Percentiles rank a stretch among this genome's conserved stretches.
Evolutionary conservation across 768 basidiomycete species (phyloP).

Genomic region (Cyathus striatus): DNA sequence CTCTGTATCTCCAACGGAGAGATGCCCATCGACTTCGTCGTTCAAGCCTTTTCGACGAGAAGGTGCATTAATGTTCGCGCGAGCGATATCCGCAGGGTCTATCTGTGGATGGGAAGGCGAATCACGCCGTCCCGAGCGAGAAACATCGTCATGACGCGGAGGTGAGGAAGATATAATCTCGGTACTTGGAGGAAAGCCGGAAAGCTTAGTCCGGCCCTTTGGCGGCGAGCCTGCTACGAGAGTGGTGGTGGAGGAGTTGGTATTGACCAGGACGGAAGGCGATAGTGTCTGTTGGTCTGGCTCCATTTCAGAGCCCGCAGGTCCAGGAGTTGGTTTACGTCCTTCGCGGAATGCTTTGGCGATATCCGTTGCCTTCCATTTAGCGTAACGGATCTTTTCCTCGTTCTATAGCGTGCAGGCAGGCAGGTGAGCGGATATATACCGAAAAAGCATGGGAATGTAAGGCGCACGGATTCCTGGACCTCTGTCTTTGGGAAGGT

Average conservation of each 20-base stretch:
- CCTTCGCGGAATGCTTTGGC: constrained; percentile 95
- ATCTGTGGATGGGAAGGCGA: constrained; percentile 18
- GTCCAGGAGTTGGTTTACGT: constrained; percentile 74
- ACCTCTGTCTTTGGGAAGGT: constrained; percentile 61
- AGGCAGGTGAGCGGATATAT: background rate
- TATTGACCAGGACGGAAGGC: constrained; percentile 3
- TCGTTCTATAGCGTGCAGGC: constrained; percentile 55
- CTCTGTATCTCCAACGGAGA: constrained; percentile 14
- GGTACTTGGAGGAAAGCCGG: no score
- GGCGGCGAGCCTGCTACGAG: constrained; percentile 15
- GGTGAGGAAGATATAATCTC: no score
- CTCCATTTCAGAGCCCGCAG: constrained; percentile 45
- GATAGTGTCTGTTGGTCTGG: constrained; percentile 10
- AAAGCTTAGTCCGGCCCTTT: no score
- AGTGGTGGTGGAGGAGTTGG: constrained; percentile 8
- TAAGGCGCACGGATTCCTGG: constrained; percentile 56
- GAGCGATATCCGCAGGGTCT: constrained; percentile 4
- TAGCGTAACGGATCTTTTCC: constrained; percentile 88
- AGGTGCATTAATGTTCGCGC: no score
- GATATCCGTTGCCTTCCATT: constrained; percentile 97
- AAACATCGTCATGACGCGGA: constrained; percentile 15
- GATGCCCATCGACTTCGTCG: constrained; percentile 9
- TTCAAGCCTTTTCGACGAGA: no score
- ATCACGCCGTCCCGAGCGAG: constrained; percentile 19
- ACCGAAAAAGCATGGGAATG: background rate